Percentiles rank a stretch among this genome's conserved stretches.
These are phyloP conservation scores for Rubroboletus satanas DNA, from an alignment of 768 basidiomycete genomes.

Conservation along the genomic window DNA sequence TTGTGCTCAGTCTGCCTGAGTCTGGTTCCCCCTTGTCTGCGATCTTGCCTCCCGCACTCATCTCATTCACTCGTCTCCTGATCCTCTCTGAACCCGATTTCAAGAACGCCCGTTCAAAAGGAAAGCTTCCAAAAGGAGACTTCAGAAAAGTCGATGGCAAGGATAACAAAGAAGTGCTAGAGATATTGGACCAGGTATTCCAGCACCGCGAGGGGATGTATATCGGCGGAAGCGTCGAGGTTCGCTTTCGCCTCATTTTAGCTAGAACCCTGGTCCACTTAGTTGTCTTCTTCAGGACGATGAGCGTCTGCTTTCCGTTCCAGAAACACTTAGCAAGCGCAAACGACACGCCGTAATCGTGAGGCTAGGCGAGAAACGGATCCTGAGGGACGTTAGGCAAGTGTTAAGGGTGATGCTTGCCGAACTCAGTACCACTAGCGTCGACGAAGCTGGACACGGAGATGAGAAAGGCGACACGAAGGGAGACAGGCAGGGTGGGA, in stretches of 20 bases:
- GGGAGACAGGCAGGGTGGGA: neutral
- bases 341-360: constrained; percentile 65
- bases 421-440: neutral
- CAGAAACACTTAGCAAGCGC: constrained; percentile 36
- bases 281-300: constrained; percentile 43
- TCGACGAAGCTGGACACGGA: neutral
- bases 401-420: constrained; percentile 4
- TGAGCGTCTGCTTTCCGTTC: constrained; percentile 34
- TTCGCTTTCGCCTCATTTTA: constrained; percentile 7
- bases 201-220: constrained; percentile 45
- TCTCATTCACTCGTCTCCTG: constrained; percentile 66
- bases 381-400: constrained; percentile 40
- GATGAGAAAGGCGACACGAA: constrained; percentile 1
- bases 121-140: constrained; percentile 72
- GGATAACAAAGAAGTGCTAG: constrained; percentile 33
- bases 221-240: constrained; percentile 39
- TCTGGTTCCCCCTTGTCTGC: constrained; percentile 55
- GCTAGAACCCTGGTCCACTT: neutral
- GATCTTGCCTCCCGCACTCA: constrained; percentile 52
- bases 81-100: constrained; percentile 55
- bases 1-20: constrained; percentile 6
- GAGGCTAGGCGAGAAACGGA: constrained; percentile 75
- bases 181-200: constrained; percentile 48
- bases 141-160: constrained; percentile 5
- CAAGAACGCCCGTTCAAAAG: constrained; percentile 54